Evolutionary conservation across 371 early-diverging fungal species (phyloP).

Genomic region (Mucor indicus): DNA sequence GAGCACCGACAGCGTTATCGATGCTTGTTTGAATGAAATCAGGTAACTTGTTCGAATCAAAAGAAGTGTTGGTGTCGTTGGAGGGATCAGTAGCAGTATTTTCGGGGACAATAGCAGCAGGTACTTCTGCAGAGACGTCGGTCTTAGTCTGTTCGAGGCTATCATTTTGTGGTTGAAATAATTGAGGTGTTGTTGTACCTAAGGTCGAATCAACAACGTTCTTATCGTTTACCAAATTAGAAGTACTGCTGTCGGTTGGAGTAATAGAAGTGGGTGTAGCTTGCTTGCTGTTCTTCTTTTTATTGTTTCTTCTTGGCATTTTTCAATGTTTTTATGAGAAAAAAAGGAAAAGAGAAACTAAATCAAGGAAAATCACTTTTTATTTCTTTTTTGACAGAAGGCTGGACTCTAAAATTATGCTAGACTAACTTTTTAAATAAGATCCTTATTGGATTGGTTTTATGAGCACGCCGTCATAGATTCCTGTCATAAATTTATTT

Average conservation of each 20-base stretch:
- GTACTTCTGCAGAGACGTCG: no score
- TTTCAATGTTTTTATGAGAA: background rate
- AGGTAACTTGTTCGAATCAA: constrained; percentile 3
- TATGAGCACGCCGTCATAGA: background rate
- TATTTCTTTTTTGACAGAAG: no score
- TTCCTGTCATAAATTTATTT: background rate
- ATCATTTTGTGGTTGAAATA: no score
- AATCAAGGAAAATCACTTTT: background rate
- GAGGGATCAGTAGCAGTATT: no score
- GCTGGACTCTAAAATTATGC: no score
- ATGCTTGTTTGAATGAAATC: constrained; percentile 4
- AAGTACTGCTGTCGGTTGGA: constrained; percentile 1
- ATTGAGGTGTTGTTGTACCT: no score
- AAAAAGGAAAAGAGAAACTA: background rate
- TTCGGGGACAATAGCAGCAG: no score
- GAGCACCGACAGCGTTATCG: background rate
- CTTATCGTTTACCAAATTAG: background rate
- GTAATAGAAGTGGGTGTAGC: background rate
- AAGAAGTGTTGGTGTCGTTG: no score
- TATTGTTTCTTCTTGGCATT: background rate
- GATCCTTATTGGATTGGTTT: constrained; percentile 10
- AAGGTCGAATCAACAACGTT: no score
- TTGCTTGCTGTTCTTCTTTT: constrained; percentile 6
- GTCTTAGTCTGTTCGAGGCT: no score
- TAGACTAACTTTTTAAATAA: background rate